Evolutionary conservation across 495 filamentous ascomycete genomes (phyloP).

Genomic region (Aspergillus biplanus): DNA sequence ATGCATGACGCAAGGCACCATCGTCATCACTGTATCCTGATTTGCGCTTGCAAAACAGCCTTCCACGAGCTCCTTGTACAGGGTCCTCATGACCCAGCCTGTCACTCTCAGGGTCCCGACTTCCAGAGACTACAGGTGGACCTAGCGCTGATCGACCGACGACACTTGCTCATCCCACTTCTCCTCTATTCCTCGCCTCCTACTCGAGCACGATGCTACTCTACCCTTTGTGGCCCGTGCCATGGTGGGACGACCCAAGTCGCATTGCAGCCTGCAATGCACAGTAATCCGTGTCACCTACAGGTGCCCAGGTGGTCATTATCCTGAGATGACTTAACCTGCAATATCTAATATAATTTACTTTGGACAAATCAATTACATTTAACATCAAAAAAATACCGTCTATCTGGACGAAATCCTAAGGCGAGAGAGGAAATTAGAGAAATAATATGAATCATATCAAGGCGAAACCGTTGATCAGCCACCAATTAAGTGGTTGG

Average conservation of each 20-base stretch:
- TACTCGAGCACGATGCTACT: neutral
- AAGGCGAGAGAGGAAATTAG: neutral
- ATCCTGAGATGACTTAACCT: neutral
- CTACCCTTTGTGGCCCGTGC: slow-evolving; percentile 19
- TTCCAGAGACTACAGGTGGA: neutral
- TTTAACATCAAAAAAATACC: too few relatives aligned
- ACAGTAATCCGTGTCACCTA: slow-evolving; percentile 10
- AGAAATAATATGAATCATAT: neutral
- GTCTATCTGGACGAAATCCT: too few relatives aligned
- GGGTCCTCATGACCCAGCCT: slow-evolving; percentile 8
- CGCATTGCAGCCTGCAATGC: slow-evolving; percentile 26
- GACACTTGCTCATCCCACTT: slow-evolving; percentile 1
- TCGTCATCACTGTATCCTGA: neutral
- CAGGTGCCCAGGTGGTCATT: neutral
- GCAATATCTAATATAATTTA: too few relatives aligned
- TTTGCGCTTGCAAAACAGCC: slow-evolving; percentile 5
- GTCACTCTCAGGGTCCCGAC: neutral
- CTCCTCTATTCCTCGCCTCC: neutral
- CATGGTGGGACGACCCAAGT: slow-evolving; percentile 18
- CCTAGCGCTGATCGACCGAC: slow-evolving; percentile 16
- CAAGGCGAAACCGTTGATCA: neutral
- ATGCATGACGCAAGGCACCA: slow-evolving; percentile 30
- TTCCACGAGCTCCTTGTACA: slow-evolving; percentile 19
- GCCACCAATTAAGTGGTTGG: slow-evolving; percentile 15
- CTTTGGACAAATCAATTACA: too few relatives aligned